Evolutionary conservation across 1,284 basidiomycete genomes (phyloP).

Genomic region (Mixia osmundae): DNA sequence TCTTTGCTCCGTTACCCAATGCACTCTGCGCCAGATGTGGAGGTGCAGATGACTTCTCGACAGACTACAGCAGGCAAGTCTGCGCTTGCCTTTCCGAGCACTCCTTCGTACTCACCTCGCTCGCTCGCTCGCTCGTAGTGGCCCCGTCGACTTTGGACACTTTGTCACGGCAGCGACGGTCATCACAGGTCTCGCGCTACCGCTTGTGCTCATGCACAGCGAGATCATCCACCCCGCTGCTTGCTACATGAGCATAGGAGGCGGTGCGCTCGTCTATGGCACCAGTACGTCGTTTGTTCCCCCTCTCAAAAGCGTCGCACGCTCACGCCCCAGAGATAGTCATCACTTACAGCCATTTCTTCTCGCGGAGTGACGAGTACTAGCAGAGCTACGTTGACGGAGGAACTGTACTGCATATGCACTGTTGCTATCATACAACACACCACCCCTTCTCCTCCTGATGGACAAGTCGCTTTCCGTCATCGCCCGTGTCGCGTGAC

Average conservation of each 20-base stretch:
- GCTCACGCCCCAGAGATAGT: no score
- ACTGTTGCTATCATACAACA: no score
- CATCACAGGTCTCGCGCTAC: conserved; percentile 72
- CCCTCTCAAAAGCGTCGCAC: no score
- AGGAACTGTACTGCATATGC: no score
- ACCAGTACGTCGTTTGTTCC: conserved; percentile 40
- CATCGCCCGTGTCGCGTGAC: no score
- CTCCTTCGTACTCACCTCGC: background rate
- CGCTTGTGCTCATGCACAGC: conserved; percentile 75
- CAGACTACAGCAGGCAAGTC: conserved; percentile 25
- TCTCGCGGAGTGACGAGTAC: no score
- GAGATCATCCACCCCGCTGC: conserved; percentile 64
- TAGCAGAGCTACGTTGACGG: no score
- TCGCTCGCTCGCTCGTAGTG: conserved; percentile 39
- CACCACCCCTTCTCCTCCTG: no score
- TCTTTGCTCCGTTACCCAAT: conserved; percentile 86
- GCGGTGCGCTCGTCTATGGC: conserved; percentile 82
- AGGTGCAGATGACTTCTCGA: conserved; percentile 30
- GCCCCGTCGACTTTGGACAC: conserved; percentile 72
- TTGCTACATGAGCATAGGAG: conserved; percentile 79
- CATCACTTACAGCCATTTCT: conserved; percentile 7
- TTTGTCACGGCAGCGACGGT: conserved; percentile 81
- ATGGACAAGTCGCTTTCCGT: no score
- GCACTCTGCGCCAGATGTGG: conserved; percentile 36
- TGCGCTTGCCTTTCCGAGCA: conserved; percentile 1